Evolutionary conservation across 257 asterid genomes (phyloP).

Genomic region (Parsonsia alboflavescens): DNA sequence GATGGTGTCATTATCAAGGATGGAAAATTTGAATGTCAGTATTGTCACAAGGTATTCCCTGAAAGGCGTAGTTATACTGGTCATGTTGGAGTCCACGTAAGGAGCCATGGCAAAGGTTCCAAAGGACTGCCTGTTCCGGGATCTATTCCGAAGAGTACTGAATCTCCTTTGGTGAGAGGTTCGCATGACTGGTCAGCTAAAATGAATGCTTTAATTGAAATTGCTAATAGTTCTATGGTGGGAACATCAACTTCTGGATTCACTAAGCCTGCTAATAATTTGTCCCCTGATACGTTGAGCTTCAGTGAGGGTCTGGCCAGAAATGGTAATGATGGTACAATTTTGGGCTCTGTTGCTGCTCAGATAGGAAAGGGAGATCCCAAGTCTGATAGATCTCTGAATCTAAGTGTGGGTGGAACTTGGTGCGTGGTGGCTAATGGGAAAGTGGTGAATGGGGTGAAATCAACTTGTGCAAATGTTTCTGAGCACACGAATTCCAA

Average conservation of each 20-base stretch:
- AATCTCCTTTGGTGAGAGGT: conserved; percentile 33
- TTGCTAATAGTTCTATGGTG: conserved; percentile 38
- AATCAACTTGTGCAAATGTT: conserved; percentile 27
- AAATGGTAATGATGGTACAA: conserved; percentile 22
- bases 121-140: conserved; percentile 34
- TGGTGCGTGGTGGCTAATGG: conserved; percentile 28
- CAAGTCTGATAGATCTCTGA: conserved; percentile 25
- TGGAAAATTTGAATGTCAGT: conserved; percentile 87
- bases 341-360: conserved; percentile 30
- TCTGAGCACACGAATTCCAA: conserved; percentile 31
- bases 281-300: conserved; percentile 30
- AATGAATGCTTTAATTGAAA: conserved; percentile 54
- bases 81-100: conserved; percentile 85
- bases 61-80: conserved; percentile 81
- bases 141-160: conserved; percentile 28
- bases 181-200: conserved; percentile 36
- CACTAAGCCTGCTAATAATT: conserved; percentile 24
- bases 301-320: conserved; percentile 38
- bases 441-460: conserved; percentile 28
- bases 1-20: conserved; percentile 79
- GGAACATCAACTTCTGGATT: conserved; percentile 35
- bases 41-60: conserved; percentile 82
- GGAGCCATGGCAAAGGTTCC: conserved; percentile 50
- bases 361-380: conserved; percentile 33
- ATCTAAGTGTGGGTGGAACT: conserved; percentile 28